Evolutionary conservation across 2,329 filamentous ascomycete species (phyloP).

Genomic region (Pseudogymnoascus sp.): DNA sequence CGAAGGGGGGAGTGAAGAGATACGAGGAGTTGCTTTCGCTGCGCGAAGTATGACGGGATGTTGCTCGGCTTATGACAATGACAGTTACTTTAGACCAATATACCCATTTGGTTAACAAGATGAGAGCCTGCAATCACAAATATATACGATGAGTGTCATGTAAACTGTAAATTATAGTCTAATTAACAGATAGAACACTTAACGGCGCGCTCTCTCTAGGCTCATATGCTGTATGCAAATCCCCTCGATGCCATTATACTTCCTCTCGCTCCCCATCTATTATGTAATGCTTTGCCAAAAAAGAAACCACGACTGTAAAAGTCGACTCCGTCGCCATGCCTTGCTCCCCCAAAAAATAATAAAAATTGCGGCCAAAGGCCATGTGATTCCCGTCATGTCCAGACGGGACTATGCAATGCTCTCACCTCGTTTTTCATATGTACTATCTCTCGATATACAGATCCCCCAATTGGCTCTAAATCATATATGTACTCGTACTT

Average conservation of each 20-base stretch:
- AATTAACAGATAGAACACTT: background rate
- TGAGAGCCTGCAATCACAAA: background rate
- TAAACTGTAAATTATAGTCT: background rate
- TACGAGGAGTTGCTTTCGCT: background rate
- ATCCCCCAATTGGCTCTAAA: background rate
- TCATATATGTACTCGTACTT: constrained; percentile 8
- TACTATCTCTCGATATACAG: background rate
- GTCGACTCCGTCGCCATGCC: constrained; percentile 7
- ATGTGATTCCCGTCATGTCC: background rate
- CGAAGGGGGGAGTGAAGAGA: constrained; percentile 14
- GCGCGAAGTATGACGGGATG: background rate
- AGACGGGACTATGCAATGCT: background rate
- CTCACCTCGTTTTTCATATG: background rate
- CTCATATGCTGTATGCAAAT: background rate
- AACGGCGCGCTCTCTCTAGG: background rate
- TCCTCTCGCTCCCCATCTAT: background rate
- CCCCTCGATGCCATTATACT: background rate
- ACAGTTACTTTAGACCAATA: background rate
- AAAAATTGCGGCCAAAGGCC: background rate
- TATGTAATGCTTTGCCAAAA: constrained; percentile 7
- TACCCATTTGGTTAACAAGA: constrained; percentile 2
- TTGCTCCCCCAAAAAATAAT: background rate
- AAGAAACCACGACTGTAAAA: background rate
- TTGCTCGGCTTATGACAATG: background rate
- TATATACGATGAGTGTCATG: background rate